Percentiles rank a stretch among this genome's conserved stretches.
Evolutionary conservation across 2,329 filamentous ascomycete genomes (phyloP).

Genomic region (Ophiostoma australiae): DNA sequence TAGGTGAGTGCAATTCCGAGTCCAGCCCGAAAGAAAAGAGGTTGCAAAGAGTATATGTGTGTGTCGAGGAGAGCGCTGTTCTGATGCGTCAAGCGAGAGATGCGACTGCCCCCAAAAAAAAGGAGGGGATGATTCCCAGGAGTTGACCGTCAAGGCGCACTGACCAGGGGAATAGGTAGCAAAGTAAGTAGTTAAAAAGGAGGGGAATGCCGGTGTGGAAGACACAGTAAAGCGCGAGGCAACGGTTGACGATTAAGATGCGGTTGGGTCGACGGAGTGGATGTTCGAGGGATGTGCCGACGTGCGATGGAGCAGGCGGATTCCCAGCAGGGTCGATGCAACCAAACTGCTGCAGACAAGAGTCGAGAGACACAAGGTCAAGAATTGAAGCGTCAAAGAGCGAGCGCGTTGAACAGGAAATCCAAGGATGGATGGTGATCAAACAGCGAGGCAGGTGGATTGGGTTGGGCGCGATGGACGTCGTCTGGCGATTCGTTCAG

Average conservation of each 20-base stretch:
- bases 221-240: neutral
- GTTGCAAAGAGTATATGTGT: slow-evolving; percentile 19
- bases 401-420: slow-evolving; percentile 17
- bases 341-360: slow-evolving; percentile 2
- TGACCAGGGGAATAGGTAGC: slow-evolving; percentile 21
- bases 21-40: slow-evolving; percentile 33
- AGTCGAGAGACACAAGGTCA: slow-evolving; percentile 13
- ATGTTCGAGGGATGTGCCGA: neutral
- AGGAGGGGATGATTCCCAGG: slow-evolving; percentile 21
- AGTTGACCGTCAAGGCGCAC: slow-evolving; percentile 30
- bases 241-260: neutral
- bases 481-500: slow-evolving; percentile 19
- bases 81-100: slow-evolving; percentile 33
- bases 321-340: slow-evolving; percentile 11
- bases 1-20: slow-evolving; percentile 30
- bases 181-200: slow-evolving; percentile 6
- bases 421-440: slow-evolving; percentile 33
- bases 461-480: slow-evolving; percentile 28
- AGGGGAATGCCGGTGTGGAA: slow-evolving; percentile 15
- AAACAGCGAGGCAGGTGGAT: slow-evolving; percentile 33
- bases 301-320: slow-evolving; percentile 4
- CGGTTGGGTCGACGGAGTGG: neutral
- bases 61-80: slow-evolving; percentile 24
- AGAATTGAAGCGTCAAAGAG: slow-evolving; percentile 14
- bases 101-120: slow-evolving; percentile 21